Conservation (phyloP, 305 asterid species). For the Caryopteris hybrid region DNA sequence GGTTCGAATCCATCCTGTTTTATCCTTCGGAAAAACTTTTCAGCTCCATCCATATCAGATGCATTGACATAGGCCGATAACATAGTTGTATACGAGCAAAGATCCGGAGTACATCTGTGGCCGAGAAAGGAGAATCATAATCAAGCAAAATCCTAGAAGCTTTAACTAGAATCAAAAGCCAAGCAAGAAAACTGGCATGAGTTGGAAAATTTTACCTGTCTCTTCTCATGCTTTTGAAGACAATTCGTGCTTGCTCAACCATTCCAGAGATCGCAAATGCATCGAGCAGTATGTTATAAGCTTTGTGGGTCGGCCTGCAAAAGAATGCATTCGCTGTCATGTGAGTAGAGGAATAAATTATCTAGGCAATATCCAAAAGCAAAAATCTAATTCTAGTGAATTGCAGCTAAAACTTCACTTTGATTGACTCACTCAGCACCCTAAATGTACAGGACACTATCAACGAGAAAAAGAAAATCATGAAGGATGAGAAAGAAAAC, state of each 20-base stretch:
- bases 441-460: neutral
- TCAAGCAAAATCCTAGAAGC: neutral
- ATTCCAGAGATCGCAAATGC: slow-evolving; percentile 97
- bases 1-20: slow-evolving; percentile 73
- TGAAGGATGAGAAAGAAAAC: too few species aligned
- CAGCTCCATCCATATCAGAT: slow-evolving; percentile 92
- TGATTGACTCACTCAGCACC: neutral
- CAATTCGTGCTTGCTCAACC: slow-evolving; percentile 84
- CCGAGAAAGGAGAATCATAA: slow-evolving; percentile 3
- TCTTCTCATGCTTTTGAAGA: slow-evolving; percentile 97
- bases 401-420: neutral
- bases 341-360: neutral
- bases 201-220: slow-evolving; percentile 53
- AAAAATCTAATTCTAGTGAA: neutral
- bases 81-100: slow-evolving; percentile 89
- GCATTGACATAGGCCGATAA: slow-evolving; percentile 78
- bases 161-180: slow-evolving; percentile 10
- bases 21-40: slow-evolving; percentile 75
- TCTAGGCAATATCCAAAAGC: neutral
- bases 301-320: slow-evolving; percentile 89
- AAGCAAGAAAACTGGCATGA: neutral
- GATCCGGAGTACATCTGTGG: slow-evolving; percentile 81
- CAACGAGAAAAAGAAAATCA: neutral
- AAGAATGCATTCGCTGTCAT: neutral
- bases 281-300: slow-evolving; percentile 91